Conservation (phyloP, 2,329 filamentous ascomycete genomes). For the Cadophora gregata region DNA sequence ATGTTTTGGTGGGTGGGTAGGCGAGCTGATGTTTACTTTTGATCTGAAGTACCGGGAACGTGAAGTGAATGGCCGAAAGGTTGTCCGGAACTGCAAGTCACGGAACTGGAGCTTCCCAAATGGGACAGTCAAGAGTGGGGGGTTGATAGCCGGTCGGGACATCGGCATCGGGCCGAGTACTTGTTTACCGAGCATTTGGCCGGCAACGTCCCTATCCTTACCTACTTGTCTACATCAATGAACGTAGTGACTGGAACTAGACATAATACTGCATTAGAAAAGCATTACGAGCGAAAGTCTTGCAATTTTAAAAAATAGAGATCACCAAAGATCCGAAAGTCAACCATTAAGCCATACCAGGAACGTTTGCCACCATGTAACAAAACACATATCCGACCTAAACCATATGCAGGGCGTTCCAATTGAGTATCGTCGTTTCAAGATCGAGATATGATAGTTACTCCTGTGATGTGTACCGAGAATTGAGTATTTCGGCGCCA, state of each 20-base stretch:
- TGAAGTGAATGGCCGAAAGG: not conserved
- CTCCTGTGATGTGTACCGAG: constrained; percentile 15
- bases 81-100: not conserved
- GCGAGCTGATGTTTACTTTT: constrained; percentile 1
- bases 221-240: too few species aligned
- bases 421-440: not conserved
- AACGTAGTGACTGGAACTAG: too few species aligned
- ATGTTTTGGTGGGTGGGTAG: not conserved
- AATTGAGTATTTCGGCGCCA: constrained; percentile 46
- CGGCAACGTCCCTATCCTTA: not conserved
- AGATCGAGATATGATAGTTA: not conserved
- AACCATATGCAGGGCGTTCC: not conserved
- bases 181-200: not conserved
- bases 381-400: not conserved
- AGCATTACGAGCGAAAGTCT: not conserved
- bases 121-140: not conserved
- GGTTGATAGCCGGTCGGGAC: constrained; percentile 1
- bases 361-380: not conserved
- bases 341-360: not conserved
- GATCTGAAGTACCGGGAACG: too few species aligned
- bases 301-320: not conserved
- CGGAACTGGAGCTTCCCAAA: not conserved
- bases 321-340: not conserved
- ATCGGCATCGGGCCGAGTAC: not conserved
- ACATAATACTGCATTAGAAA: not conserved